Base-by-base conservation (phyloP, 1,284 basidiomycete genomes). In the Coniferiporia weirii region DNA sequence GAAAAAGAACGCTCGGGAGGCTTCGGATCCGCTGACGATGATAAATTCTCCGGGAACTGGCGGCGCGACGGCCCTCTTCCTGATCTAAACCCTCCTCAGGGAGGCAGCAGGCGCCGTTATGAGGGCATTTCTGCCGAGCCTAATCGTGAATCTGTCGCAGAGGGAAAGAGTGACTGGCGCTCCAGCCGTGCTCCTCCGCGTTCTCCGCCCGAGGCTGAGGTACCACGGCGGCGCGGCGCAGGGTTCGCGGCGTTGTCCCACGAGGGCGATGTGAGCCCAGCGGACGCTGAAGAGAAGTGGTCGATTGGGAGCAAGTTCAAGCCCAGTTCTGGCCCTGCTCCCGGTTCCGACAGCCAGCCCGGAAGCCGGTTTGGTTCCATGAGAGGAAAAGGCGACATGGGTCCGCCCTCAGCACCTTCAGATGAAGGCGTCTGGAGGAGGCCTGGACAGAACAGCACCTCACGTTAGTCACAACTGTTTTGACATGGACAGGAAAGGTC, bases 51-150 rank as follows among this genome's bases (percentile, higher is more conserved):
- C 50, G 81, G 75, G 20, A 86, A 85, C 61, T 98, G 95, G 95
- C 82, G 95, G 57, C 86, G 95, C 60, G 85, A 93, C 9, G 92
- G 90, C 0, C 95, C 95, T 49, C 82, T 95, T 19, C 87, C 90
- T n/a, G 79, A 87, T 65, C 35, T 46, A 20, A 45, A 55, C 22
- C 49, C 54, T 47, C 54, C 61, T 44, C 58, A 61, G 13, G 53
- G 58, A 15, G 71, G 79, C 13, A 79, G 84, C 15, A 82, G 83
- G 44, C 81, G 87, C 59, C 82, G 83, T 51, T 81, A 80, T 63
- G 89, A 91, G 17, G 80, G 78, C 0, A 72, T 73, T 1, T 70
- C 75, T 32, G 60, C 75, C 19, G 72, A 73, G 54, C 79, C 84
- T 48, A 75, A 79, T 54, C 66, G 76, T 9, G 69, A 79, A 20